A percentile compares a stretch with the other conserved stretches of the same genome.
Evolutionary conservation across 2,329 filamentous ascomycete genomes (phyloP).

Genomic region (Trematosphaeria pertusa): DNA sequence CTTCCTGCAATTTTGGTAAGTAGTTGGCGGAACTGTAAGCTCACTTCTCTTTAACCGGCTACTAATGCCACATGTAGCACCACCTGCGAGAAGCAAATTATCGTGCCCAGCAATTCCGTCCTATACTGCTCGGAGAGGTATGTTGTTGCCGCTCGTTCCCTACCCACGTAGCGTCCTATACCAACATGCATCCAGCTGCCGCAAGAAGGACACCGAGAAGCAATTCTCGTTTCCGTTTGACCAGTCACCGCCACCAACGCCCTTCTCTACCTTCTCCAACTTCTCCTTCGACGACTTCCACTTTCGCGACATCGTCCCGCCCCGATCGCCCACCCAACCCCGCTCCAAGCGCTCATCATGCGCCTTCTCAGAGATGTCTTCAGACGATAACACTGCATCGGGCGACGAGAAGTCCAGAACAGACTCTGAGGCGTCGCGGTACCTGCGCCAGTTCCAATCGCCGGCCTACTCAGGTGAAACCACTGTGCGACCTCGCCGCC

Average conservation of each 20-base stretch:
- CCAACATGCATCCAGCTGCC: conserved; percentile 49
- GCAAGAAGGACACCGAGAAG: conserved; percentile 54
- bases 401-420: conserved; percentile 33
- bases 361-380: conserved; percentile 52
- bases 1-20: conserved; percentile 62
- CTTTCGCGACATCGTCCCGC: conserved; percentile 55
- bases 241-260: conserved; percentile 46
- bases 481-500: conserved; percentile 35
- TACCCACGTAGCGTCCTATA: conserved; percentile 2
- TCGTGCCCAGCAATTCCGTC: conserved; percentile 64
- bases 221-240: conserved; percentile 35
- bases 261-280: conserved; percentile 41
- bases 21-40: conserved; percentile 3
- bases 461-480: conserved; percentile 30
- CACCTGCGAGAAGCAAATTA: conserved; percentile 71
- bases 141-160: conserved; percentile 23
- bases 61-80: conserved; percentile 52
- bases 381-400: conserved; percentile 41
- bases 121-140: conserved; percentile 72
- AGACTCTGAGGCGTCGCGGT: conserved; percentile 50
- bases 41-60: not conserved
- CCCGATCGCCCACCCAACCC: conserved; percentile 53
- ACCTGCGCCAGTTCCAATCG: conserved; percentile 51
- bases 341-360: conserved; percentile 48
- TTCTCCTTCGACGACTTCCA: conserved; percentile 48